phyloP scores from a whole-genome alignment of 2,329 filamentous ascomycete species.

The Venturia oleaginea region DNA sequence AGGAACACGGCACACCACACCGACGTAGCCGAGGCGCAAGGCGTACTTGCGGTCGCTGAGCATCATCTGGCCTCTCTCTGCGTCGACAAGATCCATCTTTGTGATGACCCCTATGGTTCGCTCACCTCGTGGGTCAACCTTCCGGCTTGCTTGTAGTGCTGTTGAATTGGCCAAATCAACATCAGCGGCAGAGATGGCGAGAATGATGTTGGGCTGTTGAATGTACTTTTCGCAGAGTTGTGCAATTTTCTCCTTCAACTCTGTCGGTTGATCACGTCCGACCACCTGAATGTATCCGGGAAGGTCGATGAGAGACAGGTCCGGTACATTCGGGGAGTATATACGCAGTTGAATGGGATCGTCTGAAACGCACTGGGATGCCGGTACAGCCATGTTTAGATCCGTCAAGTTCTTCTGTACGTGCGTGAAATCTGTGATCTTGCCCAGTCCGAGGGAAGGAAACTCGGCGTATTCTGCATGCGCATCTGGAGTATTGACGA shows the following conservation, averaged over 20 bases:
- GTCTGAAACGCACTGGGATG: conserved; percentile 85
- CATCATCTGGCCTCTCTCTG: conserved; percentile 66
- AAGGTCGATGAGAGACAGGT: conserved; percentile 90
- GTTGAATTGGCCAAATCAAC: conserved; percentile 96
- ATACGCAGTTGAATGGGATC: conserved; percentile 95
- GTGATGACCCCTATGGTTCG: conserved; percentile 97
- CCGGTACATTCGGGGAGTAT: conserved; percentile 89
- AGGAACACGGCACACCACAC: conserved; percentile 81
- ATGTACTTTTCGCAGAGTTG: conserved; percentile 99
- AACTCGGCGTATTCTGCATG: conserved; percentile 92
- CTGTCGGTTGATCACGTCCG: conserved; percentile 77
- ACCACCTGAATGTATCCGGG: conserved; percentile 97
- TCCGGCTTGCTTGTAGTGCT: conserved; percentile 75
- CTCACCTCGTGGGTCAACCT: conserved; percentile 89
- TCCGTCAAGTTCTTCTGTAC: conserved; percentile 93
- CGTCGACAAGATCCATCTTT: conserved; percentile 96
- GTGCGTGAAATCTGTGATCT: conserved; percentile 81
- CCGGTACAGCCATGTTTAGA: conserved; percentile 85
- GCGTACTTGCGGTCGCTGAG: conserved; percentile 88
- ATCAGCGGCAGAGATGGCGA: conserved; percentile 94
- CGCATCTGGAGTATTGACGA: conserved; percentile 87
- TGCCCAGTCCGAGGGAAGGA: conserved; percentile 78
- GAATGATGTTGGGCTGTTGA: conserved; percentile 86
- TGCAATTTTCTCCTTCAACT: conserved; percentile 91
- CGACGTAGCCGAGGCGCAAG: conserved; percentile 88